Base-by-base conservation (phyloP, 345 rosid species). In the Rhodamnia argentea region DNA sequence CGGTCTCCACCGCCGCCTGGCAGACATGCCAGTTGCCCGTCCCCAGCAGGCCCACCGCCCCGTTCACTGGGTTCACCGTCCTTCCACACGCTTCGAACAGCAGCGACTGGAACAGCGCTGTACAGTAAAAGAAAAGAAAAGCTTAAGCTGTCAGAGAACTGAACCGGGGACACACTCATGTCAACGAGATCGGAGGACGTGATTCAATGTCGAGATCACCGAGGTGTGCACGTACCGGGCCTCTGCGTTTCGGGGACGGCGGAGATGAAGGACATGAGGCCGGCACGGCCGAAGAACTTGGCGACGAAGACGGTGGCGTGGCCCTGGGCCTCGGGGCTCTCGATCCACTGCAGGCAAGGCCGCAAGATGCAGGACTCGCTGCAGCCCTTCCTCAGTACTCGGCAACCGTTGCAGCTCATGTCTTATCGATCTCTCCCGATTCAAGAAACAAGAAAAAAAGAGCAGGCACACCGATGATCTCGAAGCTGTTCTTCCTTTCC, bases 321-420 rank as follows among this genome's bases (percentile, higher is more conserved):
- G 53, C 99, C 99, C 87, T 97, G 99, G 10, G 99, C 93, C 87
- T 96, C 98, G 7, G 99, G 94, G 87, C 86, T 87, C 59, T 96
- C 99, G 84, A 97, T 97, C 99, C 98, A 94, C 86, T 94, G 98
- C 70, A 97, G 89, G 85, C 99, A 96, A 4, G 99, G 98, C 18
- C 99, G 94, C 55, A 97, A 88, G 59, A 97, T 91, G 86, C 99
- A 97, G 20, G 91, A 90, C 87, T 97, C 99, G 83, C 99, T 95
- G 93, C 99, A 97, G 5, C 99, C 99, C 87, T 97, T 97, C 26
- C 99, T 95, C 22, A 97, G 90, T 50, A 97, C 99, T 87, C 99
- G 90, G 90, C 99, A 97, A 1, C 99, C 99, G 92, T 95, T 97
- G 95, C 99, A 97, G 74, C 99, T 97, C 99, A 97, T 97, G 32